phyloP scores from a whole-genome alignment of 352 stramenopile genomes.

The Phytophthora megakarya region DNA sequence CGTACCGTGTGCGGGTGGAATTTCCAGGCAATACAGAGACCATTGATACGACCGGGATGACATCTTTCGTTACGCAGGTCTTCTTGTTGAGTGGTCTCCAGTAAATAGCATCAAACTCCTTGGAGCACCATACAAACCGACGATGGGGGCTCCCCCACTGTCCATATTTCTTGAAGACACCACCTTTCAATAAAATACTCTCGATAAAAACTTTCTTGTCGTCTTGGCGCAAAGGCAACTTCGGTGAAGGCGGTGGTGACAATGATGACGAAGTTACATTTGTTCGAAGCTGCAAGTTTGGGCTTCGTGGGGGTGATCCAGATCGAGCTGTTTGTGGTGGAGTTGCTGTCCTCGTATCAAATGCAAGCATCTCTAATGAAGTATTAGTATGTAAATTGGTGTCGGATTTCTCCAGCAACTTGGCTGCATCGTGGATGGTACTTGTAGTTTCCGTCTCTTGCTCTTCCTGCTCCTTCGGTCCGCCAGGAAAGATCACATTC shows the following conservation, averaged over 20 bases:
- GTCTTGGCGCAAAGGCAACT: slow-evolving; percentile 20
- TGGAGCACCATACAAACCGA: slow-evolving; percentile 73
- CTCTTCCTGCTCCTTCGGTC: slow-evolving; percentile 3
- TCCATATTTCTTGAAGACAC: slow-evolving; percentile 78
- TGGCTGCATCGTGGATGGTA: background rate
- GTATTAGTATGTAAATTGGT: background rate
- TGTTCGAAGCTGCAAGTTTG: slow-evolving; percentile 20
- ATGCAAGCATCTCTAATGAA: slow-evolving; percentile 6
- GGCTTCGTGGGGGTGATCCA: slow-evolving; percentile 19
- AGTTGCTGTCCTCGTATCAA: slow-evolving; percentile 27
- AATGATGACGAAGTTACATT: slow-evolving; percentile 4
- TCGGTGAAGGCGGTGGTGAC: slow-evolving; percentile 15
- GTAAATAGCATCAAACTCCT: slow-evolving; percentile 65
- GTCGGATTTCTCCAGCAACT: slow-evolving; percentile 2
- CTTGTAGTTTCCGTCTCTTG: background rate
- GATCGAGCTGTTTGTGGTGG: slow-evolving; percentile 10
- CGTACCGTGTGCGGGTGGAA: slow-evolving; percentile 63
- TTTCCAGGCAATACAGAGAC: slow-evolving; percentile 62
- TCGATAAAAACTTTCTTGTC: slow-evolving; percentile 58
- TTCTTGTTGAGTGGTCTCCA: slow-evolving; percentile 80
- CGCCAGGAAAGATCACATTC: slow-evolving; percentile 2
- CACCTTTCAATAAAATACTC: slow-evolving; percentile 67
- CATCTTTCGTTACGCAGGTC: slow-evolving; percentile 59
- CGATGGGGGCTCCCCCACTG: slow-evolving; percentile 78
- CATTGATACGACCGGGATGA: slow-evolving; percentile 49